A percentile compares a stretch with the other conserved stretches of the same genome.
Evolutionary conservation across 768 basidiomycete species (phyloP).

Genomic region (Kwoniella heveanensis): DNA sequence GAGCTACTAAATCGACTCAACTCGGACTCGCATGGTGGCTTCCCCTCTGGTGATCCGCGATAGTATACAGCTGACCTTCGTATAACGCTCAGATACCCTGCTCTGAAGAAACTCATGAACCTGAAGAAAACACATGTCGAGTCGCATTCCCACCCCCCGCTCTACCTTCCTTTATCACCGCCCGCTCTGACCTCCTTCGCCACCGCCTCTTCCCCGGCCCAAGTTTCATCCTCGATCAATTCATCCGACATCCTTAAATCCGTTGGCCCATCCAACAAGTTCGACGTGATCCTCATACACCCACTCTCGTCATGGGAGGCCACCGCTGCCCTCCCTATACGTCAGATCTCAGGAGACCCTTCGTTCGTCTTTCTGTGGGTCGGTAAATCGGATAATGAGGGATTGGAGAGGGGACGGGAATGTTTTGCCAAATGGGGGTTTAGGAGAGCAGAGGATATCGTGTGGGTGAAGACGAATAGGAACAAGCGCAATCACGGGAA

Average conservation of each 20-base stretch:
- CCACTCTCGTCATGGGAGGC: conserved; percentile 73
- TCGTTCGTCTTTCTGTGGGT: conserved; percentile 96
- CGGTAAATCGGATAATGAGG: conserved; percentile 84
- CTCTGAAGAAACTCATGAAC: conserved; percentile 78
- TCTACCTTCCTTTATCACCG: conserved; percentile 64
- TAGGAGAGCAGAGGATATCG: conserved; percentile 91
- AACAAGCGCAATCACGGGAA: conserved; percentile 1
- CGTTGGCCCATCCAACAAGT: conserved; percentile 60
- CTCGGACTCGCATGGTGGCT: too few relatives aligned
- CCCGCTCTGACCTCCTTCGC: conserved; percentile 25
- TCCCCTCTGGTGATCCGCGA: too few relatives aligned
- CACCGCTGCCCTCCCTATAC: conserved; percentile 77
- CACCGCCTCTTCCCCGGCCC: conserved; percentile 49
- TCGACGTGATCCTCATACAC: conserved; percentile 88
- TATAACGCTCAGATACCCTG: conserved; percentile 76
- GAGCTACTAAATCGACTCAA: too few relatives aligned
- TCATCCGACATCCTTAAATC: background rate
- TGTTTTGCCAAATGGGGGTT: conserved; percentile 86
- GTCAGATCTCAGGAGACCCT: conserved; percentile 81
- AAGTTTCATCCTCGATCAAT: conserved; percentile 53
- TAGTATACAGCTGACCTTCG: background rate
- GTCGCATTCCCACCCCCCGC: conserved; percentile 69
- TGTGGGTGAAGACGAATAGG: conserved; percentile 92
- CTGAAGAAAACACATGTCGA: conserved; percentile 80
- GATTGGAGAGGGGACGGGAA: conserved; percentile 87